phyloP scores from a whole-genome alignment of 805 yeast species.

The Saccharomycopsis babjevae region DNA sequence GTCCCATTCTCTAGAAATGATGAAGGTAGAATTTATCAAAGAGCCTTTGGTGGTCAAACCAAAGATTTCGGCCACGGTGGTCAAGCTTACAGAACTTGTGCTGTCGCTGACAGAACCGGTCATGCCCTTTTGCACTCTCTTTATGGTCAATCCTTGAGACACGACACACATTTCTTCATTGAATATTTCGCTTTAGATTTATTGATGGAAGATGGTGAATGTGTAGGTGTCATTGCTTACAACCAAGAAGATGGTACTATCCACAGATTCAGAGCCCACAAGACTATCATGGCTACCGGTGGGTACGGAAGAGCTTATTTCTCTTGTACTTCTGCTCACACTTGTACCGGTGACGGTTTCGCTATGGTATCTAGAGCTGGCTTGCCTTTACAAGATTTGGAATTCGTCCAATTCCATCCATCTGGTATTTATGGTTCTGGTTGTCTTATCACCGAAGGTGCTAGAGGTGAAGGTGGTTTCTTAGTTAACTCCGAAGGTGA shows the following conservation, averaged over 20 bases:
- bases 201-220: slow-evolving; percentile 88
- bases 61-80: slow-evolving; percentile 96
- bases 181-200: slow-evolving; percentile 94
- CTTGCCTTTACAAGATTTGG: slow-evolving; percentile 92
- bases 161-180: slow-evolving; percentile 95
- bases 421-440: slow-evolving; percentile 99
- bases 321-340: slow-evolving; percentile 98
- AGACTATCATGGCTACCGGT: slow-evolving; percentile 95
- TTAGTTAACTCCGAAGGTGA: slow-evolving; percentile 95
- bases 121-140: slow-evolving; percentile 93
- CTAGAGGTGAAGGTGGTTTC: slow-evolving; percentile 99
- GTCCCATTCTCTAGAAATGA: slow-evolving; percentile 97
- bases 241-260: slow-evolving; percentile 98
- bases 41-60: slow-evolving; percentile 98
- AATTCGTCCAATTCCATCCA: slow-evolving; percentile 98
- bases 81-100: slow-evolving; percentile 98
- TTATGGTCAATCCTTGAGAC: slow-evolving; percentile 93
- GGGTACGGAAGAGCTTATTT: slow-evolving; percentile 98
- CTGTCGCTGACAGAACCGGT: slow-evolving; percentile 98
- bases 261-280: slow-evolving; percentile 95
- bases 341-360: slow-evolving; percentile 98
- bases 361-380: slow-evolving; percentile 99
- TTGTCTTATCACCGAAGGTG: slow-evolving; percentile 97
- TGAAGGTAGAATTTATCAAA: slow-evolving; percentile 93
- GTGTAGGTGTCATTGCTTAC: slow-evolving; percentile 95